Percentiles rank a stretch among this genome's conserved stretches.
These are phyloP conservation scores for Talaromyces wortmannii DNA, from an alignment of 495 filamentous ascomycete genomes.

Conservation along the genomic window DNA sequence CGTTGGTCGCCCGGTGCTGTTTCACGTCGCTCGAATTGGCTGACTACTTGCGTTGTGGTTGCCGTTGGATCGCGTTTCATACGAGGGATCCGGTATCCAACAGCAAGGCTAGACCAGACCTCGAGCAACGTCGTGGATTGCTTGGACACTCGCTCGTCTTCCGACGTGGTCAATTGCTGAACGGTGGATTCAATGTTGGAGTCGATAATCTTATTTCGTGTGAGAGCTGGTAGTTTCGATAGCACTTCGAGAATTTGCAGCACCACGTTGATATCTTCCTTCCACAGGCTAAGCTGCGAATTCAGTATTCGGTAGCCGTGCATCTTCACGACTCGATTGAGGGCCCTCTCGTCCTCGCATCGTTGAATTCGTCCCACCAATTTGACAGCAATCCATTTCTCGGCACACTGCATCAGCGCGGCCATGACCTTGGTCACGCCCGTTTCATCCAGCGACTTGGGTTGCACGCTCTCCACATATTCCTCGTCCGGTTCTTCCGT, in stretches of 20 bases:
- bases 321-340: constrained; percentile 87
- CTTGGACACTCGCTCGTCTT: constrained; percentile 66
- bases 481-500: constrained; percentile 91
- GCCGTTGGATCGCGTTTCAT: constrained; percentile 58
- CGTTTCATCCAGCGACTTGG: constrained; percentile 75
- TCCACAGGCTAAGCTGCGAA: constrained; percentile 73
- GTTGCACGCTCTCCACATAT: constrained; percentile 85
- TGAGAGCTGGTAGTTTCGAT: constrained; percentile 80
- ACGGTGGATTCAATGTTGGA: constrained; percentile 91
- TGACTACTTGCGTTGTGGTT: constrained; percentile 33
- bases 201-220: constrained; percentile 93
- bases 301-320: constrained; percentile 96
- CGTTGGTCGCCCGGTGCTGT: constrained; percentile 52
- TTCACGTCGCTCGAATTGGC: constrained; percentile 64
- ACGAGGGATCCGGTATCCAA: constrained; percentile 92
- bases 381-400: constrained; percentile 99
- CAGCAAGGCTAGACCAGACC: constrained; percentile 81
- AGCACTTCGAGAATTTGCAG: constrained; percentile 88
- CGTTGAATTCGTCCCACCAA: constrained; percentile 82
- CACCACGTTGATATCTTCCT: constrained; percentile 80
- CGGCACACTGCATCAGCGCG: constrained; percentile 95
- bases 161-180: constrained; percentile 56
- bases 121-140: constrained; percentile 68
- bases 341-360: constrained; percentile 83
- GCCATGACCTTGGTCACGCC: constrained; percentile 98